A percentile compares a stretch with the other conserved stretches of the same genome.
Evolutionary conservation across 2,329 filamentous ascomycete species (phyloP).

Genomic region (Shiraia bambusicola): DNA sequence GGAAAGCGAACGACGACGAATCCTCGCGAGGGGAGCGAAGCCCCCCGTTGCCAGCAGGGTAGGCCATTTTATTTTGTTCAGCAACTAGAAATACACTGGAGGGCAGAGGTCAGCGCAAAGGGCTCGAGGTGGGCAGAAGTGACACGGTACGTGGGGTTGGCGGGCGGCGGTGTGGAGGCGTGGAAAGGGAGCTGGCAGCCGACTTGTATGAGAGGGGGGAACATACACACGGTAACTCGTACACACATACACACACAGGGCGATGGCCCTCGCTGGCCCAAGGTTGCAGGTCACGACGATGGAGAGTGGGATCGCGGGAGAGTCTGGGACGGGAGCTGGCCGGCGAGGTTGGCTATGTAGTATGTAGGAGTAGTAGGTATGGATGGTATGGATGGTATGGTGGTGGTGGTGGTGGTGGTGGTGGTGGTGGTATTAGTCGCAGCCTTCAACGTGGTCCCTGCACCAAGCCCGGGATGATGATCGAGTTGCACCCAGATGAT

Average conservation of each 20-base stretch:
- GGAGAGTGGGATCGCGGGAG: constrained; percentile 5
- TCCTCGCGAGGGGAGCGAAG: constrained; percentile 77
- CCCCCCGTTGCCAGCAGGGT: constrained; percentile 65
- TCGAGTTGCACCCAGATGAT: too few species aligned
- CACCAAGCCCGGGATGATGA: constrained; percentile 6
- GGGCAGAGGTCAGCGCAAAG: constrained; percentile 28
- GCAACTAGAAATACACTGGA: constrained; percentile 45
- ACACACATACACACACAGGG: constrained; percentile 20
- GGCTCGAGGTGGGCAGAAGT: constrained; percentile 12
- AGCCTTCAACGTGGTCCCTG: constrained; percentile 13
- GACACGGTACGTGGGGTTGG: constrained; percentile 34
- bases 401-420: too few species aligned
- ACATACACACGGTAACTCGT: constrained; percentile 19
- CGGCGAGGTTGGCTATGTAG: constrained; percentile 11
- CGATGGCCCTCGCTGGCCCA: constrained; percentile 12
- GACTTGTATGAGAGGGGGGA: too few species aligned
- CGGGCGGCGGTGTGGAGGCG: constrained; percentile 36
- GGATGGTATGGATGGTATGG: too few species aligned
- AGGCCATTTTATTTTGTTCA: constrained; percentile 65
- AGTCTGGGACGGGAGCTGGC: constrained; percentile 2
- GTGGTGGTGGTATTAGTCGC: constrained; percentile 6
- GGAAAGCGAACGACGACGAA: constrained; percentile 65
- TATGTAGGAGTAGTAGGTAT: too few species aligned
- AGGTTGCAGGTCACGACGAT: constrained; percentile 11
- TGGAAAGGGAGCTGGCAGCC: constrained; percentile 19